Evolutionary conservation across 164 flowering plant species (phyloP), one percentile per base, ranked within the genome.

Genomic region (Paratinospora sagittata): DNA sequence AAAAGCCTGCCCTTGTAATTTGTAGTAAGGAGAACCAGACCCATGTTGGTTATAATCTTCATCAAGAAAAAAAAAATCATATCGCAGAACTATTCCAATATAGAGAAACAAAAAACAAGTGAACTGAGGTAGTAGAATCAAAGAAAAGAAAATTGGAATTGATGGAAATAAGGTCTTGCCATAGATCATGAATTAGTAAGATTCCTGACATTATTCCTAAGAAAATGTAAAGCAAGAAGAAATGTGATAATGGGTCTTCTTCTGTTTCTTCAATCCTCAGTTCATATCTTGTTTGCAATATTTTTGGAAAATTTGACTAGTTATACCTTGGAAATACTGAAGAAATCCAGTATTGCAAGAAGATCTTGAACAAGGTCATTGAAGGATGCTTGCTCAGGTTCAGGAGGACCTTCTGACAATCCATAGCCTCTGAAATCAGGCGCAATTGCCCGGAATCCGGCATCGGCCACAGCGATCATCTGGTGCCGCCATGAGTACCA

Each of bases 401-500:
- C 71, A 0, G 83, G 69, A 11, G 88, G 87, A 19, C 73, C 78
- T 16, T 88, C 86, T 6, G 92, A 88, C 21, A 84, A 82, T 19
- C 92, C 92, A 71, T 88, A 88, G 17, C 90, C 90, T 45, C 87
- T 80, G 68, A 69, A 85, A 71, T 88, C 92, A 1, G 81, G 75
- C 3, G 88, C 87, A 0, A 89, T 77, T 5, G 88, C 86, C 5
- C 90, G 72, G 60, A 70, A 84, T 9, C 88, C 87, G 8, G 85
- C 84, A 11, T 81, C 69, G 0, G 91, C 85, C 0, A 78, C 82
- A 0, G 83, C 88, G 3, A 87, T 27, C 89, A 89, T 86, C 72
- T 89, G 90, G 74, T 87, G 81, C 72, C 90, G 62, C 93, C 88
- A 89, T 21, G 93, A 78, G 73, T 86, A 86, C 83, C 82, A 78